Conservation (phyloP, 106 monocot genomes). For the Allium cepa region DNA sequence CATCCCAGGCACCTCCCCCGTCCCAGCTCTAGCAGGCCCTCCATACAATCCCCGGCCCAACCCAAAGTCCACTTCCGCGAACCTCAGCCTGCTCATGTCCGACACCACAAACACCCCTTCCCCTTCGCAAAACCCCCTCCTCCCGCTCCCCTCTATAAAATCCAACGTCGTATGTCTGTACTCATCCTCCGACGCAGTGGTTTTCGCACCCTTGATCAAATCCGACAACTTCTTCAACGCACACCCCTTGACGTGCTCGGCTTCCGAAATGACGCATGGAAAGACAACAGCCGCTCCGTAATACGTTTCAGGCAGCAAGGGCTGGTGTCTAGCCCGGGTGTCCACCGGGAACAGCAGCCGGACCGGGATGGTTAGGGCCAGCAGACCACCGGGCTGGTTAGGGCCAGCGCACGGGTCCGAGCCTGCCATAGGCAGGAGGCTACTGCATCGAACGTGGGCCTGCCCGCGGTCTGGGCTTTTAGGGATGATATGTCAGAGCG, state of each 20-base stretch:
- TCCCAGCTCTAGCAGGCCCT: conserved; percentile 4
- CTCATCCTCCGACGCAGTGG: conserved; percentile 6
- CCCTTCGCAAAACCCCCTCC: not conserved
- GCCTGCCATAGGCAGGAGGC: conserved; percentile 10
- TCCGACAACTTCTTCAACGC: not conserved
- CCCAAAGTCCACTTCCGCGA: conserved; percentile 14
- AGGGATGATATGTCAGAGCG: conserved; percentile 10
- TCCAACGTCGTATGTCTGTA: conserved; percentile 1
- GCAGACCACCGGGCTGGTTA: not conserved
- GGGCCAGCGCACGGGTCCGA: not conserved
- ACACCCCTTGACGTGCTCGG: not conserved
- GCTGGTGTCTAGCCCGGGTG: conserved; percentile 5
- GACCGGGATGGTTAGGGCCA: not conserved
- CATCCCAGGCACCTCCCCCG: conserved; percentile 6
- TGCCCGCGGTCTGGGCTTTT: not conserved
- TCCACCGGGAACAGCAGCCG: conserved; percentile 8
- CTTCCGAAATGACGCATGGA: not conserved
- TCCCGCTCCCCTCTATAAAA: conserved; percentile 5
- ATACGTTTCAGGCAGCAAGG: conserved; percentile 1
- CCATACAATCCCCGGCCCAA: conserved; percentile 8
- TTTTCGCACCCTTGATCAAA: not conserved
- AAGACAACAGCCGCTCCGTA: conserved; percentile 10
- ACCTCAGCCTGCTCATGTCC: conserved; percentile 15
- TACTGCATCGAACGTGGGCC: conserved; percentile 7
- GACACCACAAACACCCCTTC: conserved; percentile 4